Evolutionary conservation across 192 early-diverging fungal species (phyloP).

Genomic region (Coemansia sp.): DNA sequence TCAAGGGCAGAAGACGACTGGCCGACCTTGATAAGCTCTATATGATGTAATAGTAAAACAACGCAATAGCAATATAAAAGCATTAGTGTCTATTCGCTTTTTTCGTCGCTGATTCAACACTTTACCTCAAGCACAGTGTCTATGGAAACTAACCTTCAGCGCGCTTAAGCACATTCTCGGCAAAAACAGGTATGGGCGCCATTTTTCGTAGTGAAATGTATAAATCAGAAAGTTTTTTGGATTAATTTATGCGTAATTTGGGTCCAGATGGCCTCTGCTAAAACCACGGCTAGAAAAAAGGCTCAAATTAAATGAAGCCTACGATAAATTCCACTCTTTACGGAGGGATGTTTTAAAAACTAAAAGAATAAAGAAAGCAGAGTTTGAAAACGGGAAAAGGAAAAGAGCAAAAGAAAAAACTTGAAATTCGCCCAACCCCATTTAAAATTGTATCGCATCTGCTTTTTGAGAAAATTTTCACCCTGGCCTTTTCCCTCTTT

Average conservation of each 20-base stretch:
- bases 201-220: slow-evolving; percentile 21
- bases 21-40: slow-evolving; percentile 71
- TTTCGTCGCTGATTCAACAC: too few relatives aligned
- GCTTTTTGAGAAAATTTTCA: slow-evolving; percentile 4
- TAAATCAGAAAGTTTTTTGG: neutral
- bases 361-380: slow-evolving; percentile 1
- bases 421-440: neutral
- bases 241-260: neutral
- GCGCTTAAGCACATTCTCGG: slow-evolving; percentile 86
- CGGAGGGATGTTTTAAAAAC: neutral
- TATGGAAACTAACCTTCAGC: slow-evolving; percentile 68
- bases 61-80: slow-evolving; percentile 4
- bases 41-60: slow-evolving; percentile 57
- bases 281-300: neutral
- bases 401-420: neutral
- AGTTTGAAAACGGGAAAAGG: slow-evolving; percentile 2
- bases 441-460: neutral
- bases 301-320: neutral
- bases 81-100: too few relatives aligned
- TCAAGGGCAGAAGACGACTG: slow-evolving; percentile 82
- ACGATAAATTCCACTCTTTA: neutral
- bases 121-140: too few relatives aligned
- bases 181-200: slow-evolving; percentile 61
- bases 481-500: neutral
- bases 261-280: slow-evolving; percentile 8